Base-by-base conservation (phyloP, 2,329 filamentous ascomycete species). In the Elsinoe perseae region DNA sequence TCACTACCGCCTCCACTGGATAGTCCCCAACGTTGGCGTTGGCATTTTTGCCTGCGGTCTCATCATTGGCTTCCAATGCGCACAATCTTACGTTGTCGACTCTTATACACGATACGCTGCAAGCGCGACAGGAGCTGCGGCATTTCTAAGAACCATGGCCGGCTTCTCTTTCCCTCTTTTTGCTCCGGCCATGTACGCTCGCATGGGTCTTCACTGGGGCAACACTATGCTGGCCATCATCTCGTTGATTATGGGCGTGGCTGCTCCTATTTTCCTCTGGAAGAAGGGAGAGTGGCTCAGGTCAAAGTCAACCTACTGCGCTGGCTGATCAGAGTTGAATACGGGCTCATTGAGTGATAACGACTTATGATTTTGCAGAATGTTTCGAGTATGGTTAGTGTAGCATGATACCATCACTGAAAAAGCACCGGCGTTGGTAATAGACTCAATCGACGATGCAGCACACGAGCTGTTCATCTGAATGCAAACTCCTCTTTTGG, bases 61-160 rank as follows among this genome's bases (percentile, higher is more conserved):
- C 54, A 78, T 83, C 46, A 72, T 80, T 0, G 72, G 75, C 0
- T 85, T 83, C 59, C 79, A 80, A 65, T 78, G 78, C 28, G 76
- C 80, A 42, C 79, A 82, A 52, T 82, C 80, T 2, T 86, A 86
- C 61, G 73, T 85, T 1, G 77, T 86, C 14, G 81, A 85, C 55
- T 70, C 72, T 0, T 78, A 73, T 59, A 73, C 74, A 0, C 65
- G 71, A 1, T 75, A 75, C 54, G 73, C 77, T 0, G 77, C 77
- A 0, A 72, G 68, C 54, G 77, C 77, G 0, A 75, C 78, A 40
- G 80, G 78, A 0, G 80, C 78, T 0, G 77, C 77, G 10, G 78
- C 79, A 0, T 75, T 83, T 2, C 70, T 82, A 27, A 71, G 80
- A 25, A 80, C 75, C 1, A 68, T 84, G 54, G 73, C 76, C 0